Evolutionary conservation across 306 rosid species (phyloP), one percentile per base, ranked within the genome.

Genomic region (Nissolia schottii): DNA sequence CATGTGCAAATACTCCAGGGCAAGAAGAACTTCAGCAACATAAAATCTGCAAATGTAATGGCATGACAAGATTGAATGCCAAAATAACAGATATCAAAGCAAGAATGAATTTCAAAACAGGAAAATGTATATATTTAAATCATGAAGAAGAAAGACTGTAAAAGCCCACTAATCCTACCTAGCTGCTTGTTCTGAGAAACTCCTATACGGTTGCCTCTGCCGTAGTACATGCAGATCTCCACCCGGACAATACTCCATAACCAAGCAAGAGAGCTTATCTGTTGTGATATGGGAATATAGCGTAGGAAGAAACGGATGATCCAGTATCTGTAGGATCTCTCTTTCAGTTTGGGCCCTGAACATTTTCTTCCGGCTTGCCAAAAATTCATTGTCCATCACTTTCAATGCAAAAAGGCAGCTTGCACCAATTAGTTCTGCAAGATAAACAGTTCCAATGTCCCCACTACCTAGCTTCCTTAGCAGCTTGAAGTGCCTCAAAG

Each of bases 221-320:
- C 96, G 89, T 77, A 91, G 86, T 24, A 94, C 97, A 59, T 94
- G 99, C 73, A 94, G 80, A 85, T 94, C 97, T 45, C 99, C 99
- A 3, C 95, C 97, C 0, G 96, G 97, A 83, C 98, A 91, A 69
- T 91, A 85, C 84, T 94, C 97, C 89, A 89, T 94, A 43, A 91
- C 97, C 83, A 94, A 86, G 87, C 96, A 94, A 34, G 95, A 86
- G 67, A 86, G 90, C 79, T 89, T 91, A 74, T 91, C 92, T 4
- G 99, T 82, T 46, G 80, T 81, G 60, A 90, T 80, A 77, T 91
- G 89, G 12, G 91, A 82, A 81, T 87, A 94, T 10, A 94, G 82
- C 0, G 99, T 94, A 18, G 99, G 99, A 51, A 94, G 97, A 81
- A 94, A 94, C 1, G 99, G 99, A 82, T 94, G 99, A 81, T 94